These are phyloP conservation scores for Clavariopsis aquatica DNA, from an alignment of 495 filamentous ascomycete species.

Conservation along the genomic window DNA sequence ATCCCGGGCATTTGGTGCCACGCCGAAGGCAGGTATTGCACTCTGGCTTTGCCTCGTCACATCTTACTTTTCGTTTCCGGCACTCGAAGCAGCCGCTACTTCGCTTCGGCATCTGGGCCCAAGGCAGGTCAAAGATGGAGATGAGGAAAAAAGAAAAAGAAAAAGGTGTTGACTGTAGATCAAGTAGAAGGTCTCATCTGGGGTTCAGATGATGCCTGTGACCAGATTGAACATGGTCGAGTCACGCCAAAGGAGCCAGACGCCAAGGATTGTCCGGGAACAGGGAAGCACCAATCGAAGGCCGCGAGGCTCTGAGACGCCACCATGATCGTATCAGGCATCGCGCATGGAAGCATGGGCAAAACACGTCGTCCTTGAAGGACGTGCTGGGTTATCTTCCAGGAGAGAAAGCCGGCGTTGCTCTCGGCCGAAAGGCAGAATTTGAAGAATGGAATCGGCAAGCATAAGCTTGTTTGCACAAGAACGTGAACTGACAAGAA, in stretches of 20 bases:
- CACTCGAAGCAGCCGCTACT: constrained; percentile 30
- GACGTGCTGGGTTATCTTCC: too few relatives aligned
- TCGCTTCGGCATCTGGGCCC: constrained; percentile 30
- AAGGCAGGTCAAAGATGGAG: background rate
- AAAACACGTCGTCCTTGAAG: background rate
- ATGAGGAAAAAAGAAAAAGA: background rate
- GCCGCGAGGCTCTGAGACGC: background rate
- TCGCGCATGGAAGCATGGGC: background rate
- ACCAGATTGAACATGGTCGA: background rate
- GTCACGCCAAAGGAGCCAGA: background rate
- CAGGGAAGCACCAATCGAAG: background rate
- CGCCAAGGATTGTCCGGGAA: constrained; percentile 9
- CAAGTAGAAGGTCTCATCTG: background rate
- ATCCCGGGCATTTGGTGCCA: constrained; percentile 30
- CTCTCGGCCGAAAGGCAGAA: too few relatives aligned
- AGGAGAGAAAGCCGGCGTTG: too few relatives aligned
- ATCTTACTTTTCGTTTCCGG: constrained; percentile 28
- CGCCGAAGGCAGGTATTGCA: constrained; percentile 31
- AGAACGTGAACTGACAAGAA: too few relatives aligned
- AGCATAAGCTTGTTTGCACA: too few relatives aligned
- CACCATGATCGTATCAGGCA: background rate
- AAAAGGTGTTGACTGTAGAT: background rate
- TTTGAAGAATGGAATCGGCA: too few relatives aligned
- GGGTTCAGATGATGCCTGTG: background rate
- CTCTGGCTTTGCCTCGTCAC: constrained; percentile 34